These are phyloP conservation scores for Candida broadrunensis DNA, from an alignment of 805 yeast genomes.

Conservation along the genomic window DNA sequence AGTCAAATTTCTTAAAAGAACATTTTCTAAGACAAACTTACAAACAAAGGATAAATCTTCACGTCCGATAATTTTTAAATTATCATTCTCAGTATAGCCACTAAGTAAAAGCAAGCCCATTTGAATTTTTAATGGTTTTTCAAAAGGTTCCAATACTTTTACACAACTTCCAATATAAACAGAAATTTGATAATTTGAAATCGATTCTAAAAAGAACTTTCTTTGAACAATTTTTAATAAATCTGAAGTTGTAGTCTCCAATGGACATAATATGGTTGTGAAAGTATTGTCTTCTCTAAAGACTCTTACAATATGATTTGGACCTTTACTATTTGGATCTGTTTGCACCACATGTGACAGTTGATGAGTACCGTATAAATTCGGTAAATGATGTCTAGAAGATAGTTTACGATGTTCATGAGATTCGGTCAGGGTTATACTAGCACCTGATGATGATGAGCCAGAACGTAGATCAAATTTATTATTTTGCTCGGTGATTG, in stretches of 20 bases:
- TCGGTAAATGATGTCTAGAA: slow-evolving; percentile 19
- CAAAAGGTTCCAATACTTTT: slow-evolving; percentile 67
- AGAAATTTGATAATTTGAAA: slow-evolving; percentile 72
- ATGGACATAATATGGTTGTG: slow-evolving; percentile 76
- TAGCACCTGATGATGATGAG: slow-evolving; percentile 1
- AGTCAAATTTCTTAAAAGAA: slow-evolving; percentile 56
- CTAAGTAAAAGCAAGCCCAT: slow-evolving; percentile 66
- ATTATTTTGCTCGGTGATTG: not conserved
- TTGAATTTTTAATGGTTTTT: slow-evolving; percentile 76
- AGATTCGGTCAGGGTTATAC: not conserved
- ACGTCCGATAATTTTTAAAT: slow-evolving; percentile 72
- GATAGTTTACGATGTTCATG: not conserved
- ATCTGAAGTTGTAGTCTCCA: slow-evolving; percentile 75
- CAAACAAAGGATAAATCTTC: slow-evolving; percentile 81
- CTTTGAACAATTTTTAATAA: slow-evolving; percentile 67
- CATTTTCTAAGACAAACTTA: slow-evolving; percentile 70
- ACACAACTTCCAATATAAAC: slow-evolving; percentile 73
- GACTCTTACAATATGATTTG: slow-evolving; percentile 59
- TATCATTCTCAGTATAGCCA: slow-evolving; percentile 79
- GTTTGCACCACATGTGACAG: slow-evolving; percentile 13
- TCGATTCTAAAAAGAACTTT: slow-evolving; percentile 70
- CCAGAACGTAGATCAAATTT: not conserved
- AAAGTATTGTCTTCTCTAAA: slow-evolving; percentile 83
- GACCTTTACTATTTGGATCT: slow-evolving; percentile 18
- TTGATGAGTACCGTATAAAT: slow-evolving; percentile 30